These are phyloP conservation scores for Lolium multiflorum DNA, from an alignment of 176 grass and related monocot species.

Conservation along the genomic window DNA sequence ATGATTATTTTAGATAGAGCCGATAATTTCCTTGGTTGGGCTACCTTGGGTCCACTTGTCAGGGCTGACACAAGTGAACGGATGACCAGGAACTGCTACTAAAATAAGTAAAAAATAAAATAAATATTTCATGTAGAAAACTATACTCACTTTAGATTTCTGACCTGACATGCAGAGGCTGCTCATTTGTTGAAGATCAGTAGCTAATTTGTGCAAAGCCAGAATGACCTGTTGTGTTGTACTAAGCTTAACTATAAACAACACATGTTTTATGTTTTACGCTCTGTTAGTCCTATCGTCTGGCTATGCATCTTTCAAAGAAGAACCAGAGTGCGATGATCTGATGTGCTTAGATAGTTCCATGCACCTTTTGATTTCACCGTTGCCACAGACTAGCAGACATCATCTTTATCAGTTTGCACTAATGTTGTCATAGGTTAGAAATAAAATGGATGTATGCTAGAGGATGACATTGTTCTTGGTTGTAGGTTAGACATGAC, in stretches of 20 bases:
- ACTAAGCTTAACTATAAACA: slow-evolving; percentile 11
- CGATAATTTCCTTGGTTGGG: too few species aligned
- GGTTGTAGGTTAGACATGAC: slow-evolving; percentile 10
- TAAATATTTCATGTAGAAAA: neutral
- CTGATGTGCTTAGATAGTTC: neutral
- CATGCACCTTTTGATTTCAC: slow-evolving; percentile 17
- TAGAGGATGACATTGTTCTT: neutral
- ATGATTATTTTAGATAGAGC: too few species aligned
- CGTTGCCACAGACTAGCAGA: neutral
- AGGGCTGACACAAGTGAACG: too few species aligned
- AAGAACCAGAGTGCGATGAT: slow-evolving; percentile 19
- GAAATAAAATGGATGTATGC: slow-evolving; percentile 25
- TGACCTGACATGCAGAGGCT: neutral
- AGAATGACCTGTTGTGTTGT: slow-evolving; percentile 25
- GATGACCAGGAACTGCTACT: too few species aligned
- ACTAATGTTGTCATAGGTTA: slow-evolving; percentile 11
- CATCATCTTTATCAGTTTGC: neutral
- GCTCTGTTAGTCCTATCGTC: neutral
- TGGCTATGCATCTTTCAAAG: neutral
- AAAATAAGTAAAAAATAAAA: too few species aligned
- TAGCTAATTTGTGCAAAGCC: slow-evolving; percentile 7
- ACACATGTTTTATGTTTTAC: neutral
- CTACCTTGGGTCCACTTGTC: too few species aligned
- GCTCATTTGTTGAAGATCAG: slow-evolving; percentile 23
- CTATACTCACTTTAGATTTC: neutral